phyloP scores from a whole-genome alignment of 1,284 basidiomycete species.

The Pholiota adiposa region DNA sequence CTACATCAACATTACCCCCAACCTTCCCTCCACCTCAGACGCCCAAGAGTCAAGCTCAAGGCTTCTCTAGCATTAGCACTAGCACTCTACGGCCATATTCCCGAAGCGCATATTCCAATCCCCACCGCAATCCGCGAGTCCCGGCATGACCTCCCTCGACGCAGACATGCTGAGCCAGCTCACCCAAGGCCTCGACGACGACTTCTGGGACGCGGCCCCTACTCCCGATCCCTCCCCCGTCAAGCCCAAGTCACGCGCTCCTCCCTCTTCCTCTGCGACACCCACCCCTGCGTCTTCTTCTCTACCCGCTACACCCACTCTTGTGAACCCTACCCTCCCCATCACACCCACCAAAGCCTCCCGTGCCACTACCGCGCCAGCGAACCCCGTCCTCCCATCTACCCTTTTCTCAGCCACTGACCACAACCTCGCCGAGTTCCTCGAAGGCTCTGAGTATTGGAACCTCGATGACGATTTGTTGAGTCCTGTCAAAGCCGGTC shows the following conservation, averaged over 20 bases:
- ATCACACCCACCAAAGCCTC: neutral
- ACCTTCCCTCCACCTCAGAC: no score
- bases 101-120: no score
- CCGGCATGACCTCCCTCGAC: neutral
- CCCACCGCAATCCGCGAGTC: no score
- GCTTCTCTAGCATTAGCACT: no score
- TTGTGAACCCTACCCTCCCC: no score
- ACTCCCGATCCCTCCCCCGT: slow-evolving; percentile 40
- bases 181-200: slow-evolving; percentile 34
- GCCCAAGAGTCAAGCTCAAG: no score
- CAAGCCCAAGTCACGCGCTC: slow-evolving; percentile 20
- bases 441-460: slow-evolving; percentile 65
- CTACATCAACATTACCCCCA: neutral
- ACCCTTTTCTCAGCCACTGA: slow-evolving; percentile 22
- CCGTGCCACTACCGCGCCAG: no score
- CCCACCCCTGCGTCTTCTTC: neutral
- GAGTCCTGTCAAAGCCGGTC: slow-evolving; percentile 42
- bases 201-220: slow-evolving; percentile 46
- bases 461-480: slow-evolving; percentile 52
- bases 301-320: neutral
- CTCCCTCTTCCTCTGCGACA: neutral
- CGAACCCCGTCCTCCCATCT: slow-evolving; percentile 3
- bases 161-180: slow-evolving; percentile 20
- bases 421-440: slow-evolving; percentile 43
- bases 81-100: no score